These are phyloP conservation scores for Begonia masoniana DNA, from an alignment of 306 rosid genomes.

Conservation along the genomic window DNA sequence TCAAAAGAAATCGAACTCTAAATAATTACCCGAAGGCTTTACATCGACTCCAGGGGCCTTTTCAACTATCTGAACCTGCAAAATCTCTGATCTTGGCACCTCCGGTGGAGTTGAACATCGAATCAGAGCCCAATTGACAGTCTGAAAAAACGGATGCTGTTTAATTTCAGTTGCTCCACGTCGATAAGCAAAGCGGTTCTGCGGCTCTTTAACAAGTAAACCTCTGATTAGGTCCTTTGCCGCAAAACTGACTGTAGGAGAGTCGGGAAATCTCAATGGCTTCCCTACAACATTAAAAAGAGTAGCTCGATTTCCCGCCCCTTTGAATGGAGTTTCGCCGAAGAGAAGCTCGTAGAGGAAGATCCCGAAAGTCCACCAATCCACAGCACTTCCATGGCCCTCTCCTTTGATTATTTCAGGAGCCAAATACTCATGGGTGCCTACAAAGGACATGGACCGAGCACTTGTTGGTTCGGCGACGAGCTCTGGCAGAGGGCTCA, in stretches of 20 bases:
- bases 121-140: slow-evolving; percentile 87
- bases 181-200: slow-evolving; percentile 82
- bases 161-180: slow-evolving; percentile 91
- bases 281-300: slow-evolving; percentile 88
- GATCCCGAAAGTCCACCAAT: slow-evolving; percentile 98
- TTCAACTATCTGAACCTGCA: slow-evolving; percentile 28
- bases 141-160: slow-evolving; percentile 92
- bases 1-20: slow-evolving; percentile 93
- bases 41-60: slow-evolving; percentile 44
- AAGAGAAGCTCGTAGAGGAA: slow-evolving; percentile 88
- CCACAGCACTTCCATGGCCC: slow-evolving; percentile 99
- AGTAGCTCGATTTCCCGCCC: slow-evolving; percentile 74
- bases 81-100: slow-evolving; percentile 32
- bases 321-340: slow-evolving; percentile 93
- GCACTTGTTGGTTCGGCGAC: slow-evolving; percentile 83
- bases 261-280: slow-evolving; percentile 83
- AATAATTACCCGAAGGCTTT: slow-evolving; percentile 87
- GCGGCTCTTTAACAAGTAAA: slow-evolving; percentile 92
- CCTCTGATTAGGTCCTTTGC: slow-evolving; percentile 93
- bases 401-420: slow-evolving; percentile 93
- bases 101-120: slow-evolving; percentile 93
- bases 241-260: slow-evolving; percentile 87
- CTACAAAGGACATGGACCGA: slow-evolving; percentile 93
- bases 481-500: slow-evolving; percentile 76
- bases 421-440: slow-evolving; percentile 93